Evolutionary conservation across 78 protist genomes (phyloP).

Genomic region (Cavenderia fasciculata): DNA sequence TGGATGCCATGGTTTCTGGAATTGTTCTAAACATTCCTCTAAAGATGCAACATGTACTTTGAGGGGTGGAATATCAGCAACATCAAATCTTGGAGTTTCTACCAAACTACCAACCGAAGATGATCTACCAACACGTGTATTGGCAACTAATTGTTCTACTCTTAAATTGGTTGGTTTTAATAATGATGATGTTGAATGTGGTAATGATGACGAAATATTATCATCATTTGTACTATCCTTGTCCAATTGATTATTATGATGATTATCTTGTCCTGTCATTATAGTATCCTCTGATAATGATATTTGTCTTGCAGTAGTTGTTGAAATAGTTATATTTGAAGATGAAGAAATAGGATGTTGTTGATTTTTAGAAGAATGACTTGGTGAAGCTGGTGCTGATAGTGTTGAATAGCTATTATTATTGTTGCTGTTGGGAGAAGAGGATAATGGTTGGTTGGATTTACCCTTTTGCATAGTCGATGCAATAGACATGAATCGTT

Average conservation of each 20-base stretch:
- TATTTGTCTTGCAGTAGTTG: no score
- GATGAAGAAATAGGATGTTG: not conserved
- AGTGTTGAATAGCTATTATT: not conserved
- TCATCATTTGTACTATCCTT: not conserved
- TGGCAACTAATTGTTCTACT: not conserved
- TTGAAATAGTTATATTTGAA: not conserved
- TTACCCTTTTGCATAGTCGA: not conserved
- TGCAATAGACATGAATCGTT: slow-evolving; percentile 35
- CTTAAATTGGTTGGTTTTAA: slow-evolving; percentile 3
- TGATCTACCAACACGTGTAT: slow-evolving; percentile 22
- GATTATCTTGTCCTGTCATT: not conserved
- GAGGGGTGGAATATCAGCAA: slow-evolving; percentile 60
- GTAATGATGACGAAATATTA: not conserved
- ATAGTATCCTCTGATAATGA: no score
- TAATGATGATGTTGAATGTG: slow-evolving; percentile 3
- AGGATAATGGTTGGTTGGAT: not conserved
- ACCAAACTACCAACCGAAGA: slow-evolving; percentile 40
- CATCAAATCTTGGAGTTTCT: slow-evolving; percentile 35
- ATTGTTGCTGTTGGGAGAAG: not conserved
- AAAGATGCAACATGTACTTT: slow-evolving; percentile 39
- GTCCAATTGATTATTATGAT: not conserved
- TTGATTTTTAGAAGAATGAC: not conserved
- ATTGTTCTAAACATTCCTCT: slow-evolving; percentile 46
- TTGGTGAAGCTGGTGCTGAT: slow-evolving; percentile 35
- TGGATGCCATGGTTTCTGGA: slow-evolving; percentile 41